Conservation (phyloP, 2,329 filamentous ascomycete species). For the Raffaelea albimanens region DNA sequence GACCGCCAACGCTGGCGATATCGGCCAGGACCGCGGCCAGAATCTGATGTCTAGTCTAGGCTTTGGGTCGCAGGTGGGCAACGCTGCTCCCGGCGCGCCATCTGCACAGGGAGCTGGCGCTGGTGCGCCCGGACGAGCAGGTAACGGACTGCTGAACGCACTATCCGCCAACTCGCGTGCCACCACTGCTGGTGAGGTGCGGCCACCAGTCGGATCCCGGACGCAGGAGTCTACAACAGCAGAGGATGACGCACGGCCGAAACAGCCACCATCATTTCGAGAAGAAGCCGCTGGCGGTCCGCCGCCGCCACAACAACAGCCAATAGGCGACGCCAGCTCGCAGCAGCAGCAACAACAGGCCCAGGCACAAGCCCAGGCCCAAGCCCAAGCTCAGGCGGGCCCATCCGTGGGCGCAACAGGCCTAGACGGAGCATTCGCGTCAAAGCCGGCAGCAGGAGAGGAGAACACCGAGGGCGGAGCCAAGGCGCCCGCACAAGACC, state of each 20-base stretch:
- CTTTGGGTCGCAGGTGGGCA: slow-evolving; percentile 38
- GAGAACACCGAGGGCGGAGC: slow-evolving; percentile 30
- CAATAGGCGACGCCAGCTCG: slow-evolving; percentile 11
- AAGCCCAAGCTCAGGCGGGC: too few relatives aligned
- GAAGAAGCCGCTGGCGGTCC: slow-evolving; percentile 30
- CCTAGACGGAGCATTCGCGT: slow-evolving; percentile 13
- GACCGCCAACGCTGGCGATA: slow-evolving; percentile 42
- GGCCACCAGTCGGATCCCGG: slow-evolving; percentile 38
- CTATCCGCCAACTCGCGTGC: slow-evolving; percentile 49
- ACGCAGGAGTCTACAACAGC: slow-evolving; percentile 33
- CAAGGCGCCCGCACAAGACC: slow-evolving; percentile 40
- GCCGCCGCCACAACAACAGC: slow-evolving; percentile 24
- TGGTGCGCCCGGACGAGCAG: too few relatives aligned
- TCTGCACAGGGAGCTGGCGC: slow-evolving; percentile 20
- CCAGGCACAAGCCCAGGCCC: too few relatives aligned
- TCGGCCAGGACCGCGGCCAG: slow-evolving; percentile 43
- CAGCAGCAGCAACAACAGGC: not conserved
- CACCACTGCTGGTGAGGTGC: slow-evolving; percentile 35
- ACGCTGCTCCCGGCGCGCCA: slow-evolving; percentile 17
- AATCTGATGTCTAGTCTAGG: slow-evolving; percentile 44
- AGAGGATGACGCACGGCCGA: slow-evolving; percentile 38
- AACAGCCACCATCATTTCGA: slow-evolving; percentile 31
- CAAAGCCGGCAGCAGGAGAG: slow-evolving; percentile 24
- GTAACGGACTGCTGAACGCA: slow-evolving; percentile 54
- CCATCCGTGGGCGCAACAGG: too few relatives aligned